phyloP scores from a whole-genome alignment of 306 rosid genomes.

The Vigna mungo region DNA sequence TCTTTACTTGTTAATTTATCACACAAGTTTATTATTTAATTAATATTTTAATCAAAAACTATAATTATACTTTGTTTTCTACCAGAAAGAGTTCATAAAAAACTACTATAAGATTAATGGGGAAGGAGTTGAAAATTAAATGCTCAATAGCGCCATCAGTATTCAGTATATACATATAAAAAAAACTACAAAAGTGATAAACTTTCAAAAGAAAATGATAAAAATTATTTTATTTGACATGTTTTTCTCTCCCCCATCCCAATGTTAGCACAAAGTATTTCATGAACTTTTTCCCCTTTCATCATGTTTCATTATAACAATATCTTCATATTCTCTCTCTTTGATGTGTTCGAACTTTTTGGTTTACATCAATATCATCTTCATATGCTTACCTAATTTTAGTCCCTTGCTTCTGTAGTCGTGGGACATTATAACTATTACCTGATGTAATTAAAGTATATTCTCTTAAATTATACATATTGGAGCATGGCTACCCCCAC shows the following conservation, averaged over 20 bases:
- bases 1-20: not conserved
- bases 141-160: too few relatives aligned
- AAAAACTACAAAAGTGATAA: too few relatives aligned
- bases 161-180: too few relatives aligned
- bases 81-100: too few relatives aligned
- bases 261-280: not conserved
- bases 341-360: not conserved
- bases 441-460: not conserved
- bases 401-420: not conserved
- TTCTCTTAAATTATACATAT: not conserved
- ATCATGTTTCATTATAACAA: conserved; percentile 8
- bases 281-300: not conserved
- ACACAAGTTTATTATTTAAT: too few relatives aligned
- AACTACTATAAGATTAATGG: too few relatives aligned
- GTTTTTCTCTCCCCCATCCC: too few relatives aligned
- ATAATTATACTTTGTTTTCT: not conserved
- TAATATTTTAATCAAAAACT: too few relatives aligned
- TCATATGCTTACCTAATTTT: not conserved
- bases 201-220: too few relatives aligned
- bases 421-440: conserved; percentile 5
- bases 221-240: too few relatives aligned
- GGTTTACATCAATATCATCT: conserved; percentile 15
- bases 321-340: not conserved
- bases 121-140: too few relatives aligned
- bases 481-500: not conserved